phyloP scores from a whole-genome alignment of 2,329 filamentous ascomycete genomes.

The Phoma sp. region DNA sequence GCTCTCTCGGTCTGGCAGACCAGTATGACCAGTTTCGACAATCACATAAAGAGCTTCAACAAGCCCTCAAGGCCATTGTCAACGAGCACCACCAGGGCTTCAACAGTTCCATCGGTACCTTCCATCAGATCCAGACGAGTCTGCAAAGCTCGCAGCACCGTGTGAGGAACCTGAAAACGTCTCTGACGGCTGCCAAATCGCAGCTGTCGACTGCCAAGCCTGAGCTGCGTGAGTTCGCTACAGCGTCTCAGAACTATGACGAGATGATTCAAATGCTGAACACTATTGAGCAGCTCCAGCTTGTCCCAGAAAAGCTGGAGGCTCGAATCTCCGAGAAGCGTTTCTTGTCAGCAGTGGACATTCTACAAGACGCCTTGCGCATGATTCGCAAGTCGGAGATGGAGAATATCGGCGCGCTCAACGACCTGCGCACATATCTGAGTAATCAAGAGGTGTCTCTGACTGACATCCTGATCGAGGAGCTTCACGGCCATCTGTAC shows the following conservation, averaged over 20 bases:
- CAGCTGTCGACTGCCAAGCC: constrained; percentile 86
- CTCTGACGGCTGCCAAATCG: constrained; percentile 79
- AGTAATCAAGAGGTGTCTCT: constrained; percentile 91
- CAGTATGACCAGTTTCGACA: constrained; percentile 85
- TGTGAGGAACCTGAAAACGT: constrained; percentile 82
- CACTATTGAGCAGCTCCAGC: constrained; percentile 85
- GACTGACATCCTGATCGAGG: constrained; percentile 95
- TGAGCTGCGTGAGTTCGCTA: constrained; percentile 88
- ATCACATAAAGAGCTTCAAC: constrained; percentile 88
- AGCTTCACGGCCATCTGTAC: constrained; percentile 95
- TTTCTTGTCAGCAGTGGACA: constrained; percentile 90
- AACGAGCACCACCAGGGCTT: constrained; percentile 99
- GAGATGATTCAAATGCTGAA: constrained; percentile 83
- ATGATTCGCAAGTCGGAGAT: constrained; percentile 87
- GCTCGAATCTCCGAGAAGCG: constrained; percentile 95
- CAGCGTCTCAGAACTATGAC: constrained; percentile 88
- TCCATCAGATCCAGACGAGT: constrained; percentile 96
- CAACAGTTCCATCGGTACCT: constrained; percentile 98
- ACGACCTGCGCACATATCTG: constrained; percentile 85
- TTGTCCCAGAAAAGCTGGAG: constrained; percentile 90
- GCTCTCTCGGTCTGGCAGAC: constrained; percentile 89
- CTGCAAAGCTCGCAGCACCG: constrained; percentile 88
- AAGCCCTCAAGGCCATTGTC: constrained; percentile 90
- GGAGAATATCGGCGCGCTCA: constrained; percentile 87
- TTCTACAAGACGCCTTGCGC: constrained; percentile 84